Conservation (phyloP, 306 rosid species). For the Sophora flavescens region DNA sequence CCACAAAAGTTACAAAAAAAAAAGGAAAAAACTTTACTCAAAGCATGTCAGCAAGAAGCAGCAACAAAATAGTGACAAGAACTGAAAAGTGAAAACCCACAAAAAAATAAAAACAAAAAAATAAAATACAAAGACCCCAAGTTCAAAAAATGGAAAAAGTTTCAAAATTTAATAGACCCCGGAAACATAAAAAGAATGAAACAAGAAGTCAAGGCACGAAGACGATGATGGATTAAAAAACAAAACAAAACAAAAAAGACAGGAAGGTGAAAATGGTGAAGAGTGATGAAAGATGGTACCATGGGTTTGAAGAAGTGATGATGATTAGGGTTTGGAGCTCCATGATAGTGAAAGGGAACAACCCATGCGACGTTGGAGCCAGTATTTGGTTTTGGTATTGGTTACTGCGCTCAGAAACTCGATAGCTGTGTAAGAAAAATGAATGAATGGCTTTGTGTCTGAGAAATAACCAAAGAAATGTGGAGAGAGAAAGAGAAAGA, state of each 20-base stretch:
- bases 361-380: neutral
- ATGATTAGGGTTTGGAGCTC: neutral
- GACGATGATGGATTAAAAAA: neutral
- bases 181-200: neutral
- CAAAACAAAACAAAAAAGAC: neutral
- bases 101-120: neutral
- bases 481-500: neutral
- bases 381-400: neutral
- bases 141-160: neutral
- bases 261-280: neutral
- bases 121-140: neutral
- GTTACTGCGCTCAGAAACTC: neutral
- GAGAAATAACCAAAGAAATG: neutral
- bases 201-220: neutral
- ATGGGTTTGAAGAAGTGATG: neutral
- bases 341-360: conserved; percentile 5
- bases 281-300: neutral
- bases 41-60: neutral
- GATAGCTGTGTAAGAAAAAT: neutral
- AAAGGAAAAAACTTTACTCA: neutral
- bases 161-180: neutral
- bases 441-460: neutral
- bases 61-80: neutral
- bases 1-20: neutral
- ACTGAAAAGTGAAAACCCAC: neutral